Evolutionary conservation across 2,329 filamentous ascomycete genomes (phyloP).

Genomic region (Ceratocystis lukuohia): DNA sequence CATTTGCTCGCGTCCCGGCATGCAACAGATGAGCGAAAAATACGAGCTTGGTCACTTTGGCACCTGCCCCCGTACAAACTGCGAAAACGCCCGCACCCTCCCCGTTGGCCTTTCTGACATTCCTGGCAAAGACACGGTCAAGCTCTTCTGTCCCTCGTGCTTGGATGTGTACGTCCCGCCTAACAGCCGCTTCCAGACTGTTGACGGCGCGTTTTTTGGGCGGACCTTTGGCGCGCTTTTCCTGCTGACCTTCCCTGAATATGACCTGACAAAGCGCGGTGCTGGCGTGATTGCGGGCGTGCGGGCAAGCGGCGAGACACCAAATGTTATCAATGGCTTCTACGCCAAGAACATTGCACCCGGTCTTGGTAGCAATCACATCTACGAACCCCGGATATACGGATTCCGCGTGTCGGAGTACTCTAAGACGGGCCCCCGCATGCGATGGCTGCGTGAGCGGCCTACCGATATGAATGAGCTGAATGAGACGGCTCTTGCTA

Average conservation of each 20-base stretch:
- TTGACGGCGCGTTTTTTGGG: constrained; percentile 95
- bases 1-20: constrained; percentile 89
- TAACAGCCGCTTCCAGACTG: constrained; percentile 92
- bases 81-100: constrained; percentile 76
- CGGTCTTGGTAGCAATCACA: constrained; percentile 64
- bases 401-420: constrained; percentile 89
- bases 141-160: constrained; percentile 94
- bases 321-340: constrained; percentile 66
- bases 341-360: constrained; percentile 77
- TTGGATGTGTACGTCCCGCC: constrained; percentile 94
- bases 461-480: constrained; percentile 68
- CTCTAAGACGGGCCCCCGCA: constrained; percentile 77
- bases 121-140: constrained; percentile 92
- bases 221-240: constrained; percentile 95
- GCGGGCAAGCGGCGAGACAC: constrained; percentile 27
- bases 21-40: constrained; percentile 98
- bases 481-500: constrained; percentile 55
- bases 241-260: constrained; percentile 95
- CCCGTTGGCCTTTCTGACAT: constrained; percentile 91
- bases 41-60: constrained; percentile 96
- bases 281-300: constrained; percentile 39
- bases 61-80: constrained; percentile 85
- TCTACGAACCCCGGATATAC: constrained; percentile 94
- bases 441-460: constrained; percentile 89
- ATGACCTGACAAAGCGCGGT: constrained; percentile 67